A percentile compares a stretch with the other conserved stretches of the same genome.
Conservation (phyloP, 1,284 basidiomycete species). For the Neolentinus lepideus region DNA sequence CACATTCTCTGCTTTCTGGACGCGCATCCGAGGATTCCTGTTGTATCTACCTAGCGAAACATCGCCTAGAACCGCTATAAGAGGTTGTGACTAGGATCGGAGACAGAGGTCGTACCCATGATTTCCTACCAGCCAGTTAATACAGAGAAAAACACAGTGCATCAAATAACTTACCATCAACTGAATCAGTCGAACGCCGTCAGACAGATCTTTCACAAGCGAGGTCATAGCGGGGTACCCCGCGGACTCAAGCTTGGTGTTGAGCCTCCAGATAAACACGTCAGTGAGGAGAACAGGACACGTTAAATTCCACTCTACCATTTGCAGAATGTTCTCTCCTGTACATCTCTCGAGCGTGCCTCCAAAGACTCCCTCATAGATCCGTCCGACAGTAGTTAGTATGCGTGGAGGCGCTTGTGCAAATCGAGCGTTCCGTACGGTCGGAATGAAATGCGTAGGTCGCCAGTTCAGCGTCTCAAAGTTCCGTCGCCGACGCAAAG, state of each 20-base stretch:
- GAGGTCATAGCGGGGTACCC: conserved; percentile 89
- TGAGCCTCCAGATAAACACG: conserved; percentile 58
- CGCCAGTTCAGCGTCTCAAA: neutral
- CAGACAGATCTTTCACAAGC: conserved; percentile 85
- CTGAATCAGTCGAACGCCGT: conserved; percentile 92
- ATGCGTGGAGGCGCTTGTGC: neutral
- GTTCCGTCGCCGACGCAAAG: neutral
- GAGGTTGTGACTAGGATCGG: neutral
- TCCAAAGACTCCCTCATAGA: conserved; percentile 56
- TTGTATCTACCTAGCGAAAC: conserved; percentile 90
- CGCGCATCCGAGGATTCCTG: conserved; percentile 81
- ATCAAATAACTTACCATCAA: conserved; percentile 58
- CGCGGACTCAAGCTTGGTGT: conserved; percentile 86
- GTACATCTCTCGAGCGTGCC: conserved; percentile 57
- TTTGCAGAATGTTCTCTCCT: conserved; percentile 82
- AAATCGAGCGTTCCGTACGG: neutral
- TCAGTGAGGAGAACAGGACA: conserved; percentile 4
- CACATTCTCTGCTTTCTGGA: conserved; percentile 98
- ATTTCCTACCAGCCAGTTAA: conserved; percentile 59
- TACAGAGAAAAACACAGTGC: conserved; percentile 4
- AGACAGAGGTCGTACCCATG: conserved; percentile 55
- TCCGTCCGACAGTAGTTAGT: conserved; percentile 27
- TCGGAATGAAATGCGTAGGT: neutral
- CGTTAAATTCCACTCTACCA: conserved; percentile 41
- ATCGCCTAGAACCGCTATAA: conserved; percentile 51